Percentiles rank a stretch among this genome's conserved stretches.
phyloP scores from a whole-genome alignment of 2,329 filamentous ascomycete species.

The Hymenoscyphus repandus region DNA sequence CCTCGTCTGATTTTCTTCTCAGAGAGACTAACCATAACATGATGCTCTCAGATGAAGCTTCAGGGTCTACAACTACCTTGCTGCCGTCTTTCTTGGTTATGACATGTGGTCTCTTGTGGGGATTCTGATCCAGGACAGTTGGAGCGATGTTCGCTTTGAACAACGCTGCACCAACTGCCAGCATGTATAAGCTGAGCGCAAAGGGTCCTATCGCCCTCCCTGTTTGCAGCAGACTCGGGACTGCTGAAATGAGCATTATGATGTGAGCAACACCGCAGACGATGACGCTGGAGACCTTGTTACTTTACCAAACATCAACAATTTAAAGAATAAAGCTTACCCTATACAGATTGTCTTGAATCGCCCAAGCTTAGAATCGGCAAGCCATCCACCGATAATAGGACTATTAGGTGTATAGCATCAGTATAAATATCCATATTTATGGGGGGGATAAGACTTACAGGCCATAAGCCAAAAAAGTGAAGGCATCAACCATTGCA shows the following conservation, averaged over 20 bases:
- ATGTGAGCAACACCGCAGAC: conserved; percentile 56
- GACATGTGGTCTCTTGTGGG: conserved; percentile 37
- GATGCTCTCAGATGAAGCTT: conserved; percentile 51
- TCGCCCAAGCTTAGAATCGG: conserved; percentile 56
- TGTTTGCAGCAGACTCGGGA: conserved; percentile 29
- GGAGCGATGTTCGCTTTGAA: conserved; percentile 68
- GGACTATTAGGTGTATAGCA: conserved; percentile 25
- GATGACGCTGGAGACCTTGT: conserved; percentile 26
- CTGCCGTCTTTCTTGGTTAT: conserved; percentile 47
- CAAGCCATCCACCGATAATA: conserved; percentile 48
- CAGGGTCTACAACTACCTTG: conserved; percentile 54
- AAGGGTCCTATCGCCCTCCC: conserved; percentile 34
- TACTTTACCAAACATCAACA: not conserved
- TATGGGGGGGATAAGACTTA: not conserved
- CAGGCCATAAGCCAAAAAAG: conserved; percentile 44
- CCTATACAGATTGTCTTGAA: conserved; percentile 53
- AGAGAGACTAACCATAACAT: conserved; percentile 43
- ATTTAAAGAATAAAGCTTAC: not conserved
- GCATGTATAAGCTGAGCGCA: conserved; percentile 31
- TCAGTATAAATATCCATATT: not conserved
- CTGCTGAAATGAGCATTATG: conserved; percentile 28
- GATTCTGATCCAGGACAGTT: conserved; percentile 53
- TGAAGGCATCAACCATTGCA: conserved; percentile 46
- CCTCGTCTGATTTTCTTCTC: not conserved
- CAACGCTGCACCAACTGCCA: conserved; percentile 43